Evolutionary conservation across 495 filamentous ascomycete genomes (phyloP).

Genomic region (Hypoxylon trugodes): DNA sequence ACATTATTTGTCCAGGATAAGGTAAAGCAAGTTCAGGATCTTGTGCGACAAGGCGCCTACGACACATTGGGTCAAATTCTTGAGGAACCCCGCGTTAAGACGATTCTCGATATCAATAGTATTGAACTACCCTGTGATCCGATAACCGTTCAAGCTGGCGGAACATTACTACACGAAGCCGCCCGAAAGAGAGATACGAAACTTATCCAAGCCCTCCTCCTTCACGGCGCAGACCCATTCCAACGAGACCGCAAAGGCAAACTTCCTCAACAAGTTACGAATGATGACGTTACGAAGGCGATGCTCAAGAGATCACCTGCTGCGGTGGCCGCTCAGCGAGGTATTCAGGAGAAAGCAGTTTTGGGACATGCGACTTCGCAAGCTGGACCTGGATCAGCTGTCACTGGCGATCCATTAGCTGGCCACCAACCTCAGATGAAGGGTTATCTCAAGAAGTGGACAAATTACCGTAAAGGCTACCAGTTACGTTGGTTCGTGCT

Average conservation of each 20-base stretch:
- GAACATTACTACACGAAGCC: conserved; percentile 92
- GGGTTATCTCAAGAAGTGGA: conserved; percentile 99
- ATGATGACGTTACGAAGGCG: conserved; percentile 85
- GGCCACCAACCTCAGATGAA: conserved; percentile 96
- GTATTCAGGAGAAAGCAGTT: conserved; percentile 95
- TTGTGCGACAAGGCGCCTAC: conserved; percentile 77
- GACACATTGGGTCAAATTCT: conserved; percentile 78
- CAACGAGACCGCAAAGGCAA: conserved; percentile 93
- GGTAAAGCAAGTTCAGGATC: conserved; percentile 78
- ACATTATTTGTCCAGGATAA: conserved; percentile 90
- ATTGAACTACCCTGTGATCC: conserved; percentile 86
- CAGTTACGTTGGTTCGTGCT: conserved; percentile 98
- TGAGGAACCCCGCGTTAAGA: conserved; percentile 84
- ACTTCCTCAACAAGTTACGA: conserved; percentile 95
- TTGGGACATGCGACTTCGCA: conserved; percentile 77
- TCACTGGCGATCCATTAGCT: conserved; percentile 70
- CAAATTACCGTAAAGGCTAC: conserved; percentile 95
- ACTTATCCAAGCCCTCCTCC: conserved; percentile 85
- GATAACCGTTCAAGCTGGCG: conserved; percentile 75
- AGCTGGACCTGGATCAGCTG: conserved; percentile 58
- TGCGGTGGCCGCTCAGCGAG: conserved; percentile 90
- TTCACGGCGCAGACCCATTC: conserved; percentile 98
- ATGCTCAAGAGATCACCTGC: conserved; percentile 95
- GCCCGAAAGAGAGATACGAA: conserved; percentile 84
- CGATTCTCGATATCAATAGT: conserved; percentile 87